Evolutionary conservation across 352 stramenopile genomes (phyloP).

Genomic region (Phytopythium mirpurense): DNA sequence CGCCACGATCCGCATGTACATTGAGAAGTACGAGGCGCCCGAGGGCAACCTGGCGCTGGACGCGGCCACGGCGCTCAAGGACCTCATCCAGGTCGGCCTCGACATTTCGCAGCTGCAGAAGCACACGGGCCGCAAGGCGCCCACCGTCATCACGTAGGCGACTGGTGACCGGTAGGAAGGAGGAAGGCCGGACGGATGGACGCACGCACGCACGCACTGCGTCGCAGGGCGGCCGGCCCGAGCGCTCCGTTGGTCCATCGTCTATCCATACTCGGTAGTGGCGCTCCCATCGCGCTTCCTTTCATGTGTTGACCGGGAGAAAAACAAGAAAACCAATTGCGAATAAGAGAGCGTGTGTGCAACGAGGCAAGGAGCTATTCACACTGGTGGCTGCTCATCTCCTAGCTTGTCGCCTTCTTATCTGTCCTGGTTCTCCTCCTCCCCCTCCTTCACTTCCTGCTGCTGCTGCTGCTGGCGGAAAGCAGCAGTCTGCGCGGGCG

Average conservation of each 20-base stretch:
- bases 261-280: too few species aligned
- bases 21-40: slow-evolving; percentile 97
- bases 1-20: slow-evolving; percentile 98
- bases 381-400: not conserved
- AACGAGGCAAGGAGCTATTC: not conserved
- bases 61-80: slow-evolving; percentile 69
- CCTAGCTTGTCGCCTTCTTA: not conserved
- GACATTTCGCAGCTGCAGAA: slow-evolving; percentile 91
- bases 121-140: slow-evolving; percentile 90
- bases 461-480: slow-evolving; percentile 9
- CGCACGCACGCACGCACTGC: too few species aligned
- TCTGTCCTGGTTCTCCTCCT: not conserved
- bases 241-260: too few species aligned
- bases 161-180: too few species aligned
- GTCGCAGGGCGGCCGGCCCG: too few species aligned
- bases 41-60: slow-evolving; percentile 83
- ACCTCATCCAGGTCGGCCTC: slow-evolving; percentile 92
- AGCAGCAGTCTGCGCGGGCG: slow-evolving; percentile 20
- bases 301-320: not conserved
- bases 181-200: too few species aligned
- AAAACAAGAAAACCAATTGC: not conserved
- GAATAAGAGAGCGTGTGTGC: not conserved
- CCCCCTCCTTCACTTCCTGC: slow-evolving; percentile 3
- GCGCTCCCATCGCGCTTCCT: too few species aligned
- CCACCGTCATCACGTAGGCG: slow-evolving; percentile 97